A percentile compares a stretch with the other conserved stretches of the same genome.
These are phyloP conservation scores for Talaromyces wortmannii DNA, from an alignment of 495 filamentous ascomycete genomes.

Conservation along the genomic window DNA sequence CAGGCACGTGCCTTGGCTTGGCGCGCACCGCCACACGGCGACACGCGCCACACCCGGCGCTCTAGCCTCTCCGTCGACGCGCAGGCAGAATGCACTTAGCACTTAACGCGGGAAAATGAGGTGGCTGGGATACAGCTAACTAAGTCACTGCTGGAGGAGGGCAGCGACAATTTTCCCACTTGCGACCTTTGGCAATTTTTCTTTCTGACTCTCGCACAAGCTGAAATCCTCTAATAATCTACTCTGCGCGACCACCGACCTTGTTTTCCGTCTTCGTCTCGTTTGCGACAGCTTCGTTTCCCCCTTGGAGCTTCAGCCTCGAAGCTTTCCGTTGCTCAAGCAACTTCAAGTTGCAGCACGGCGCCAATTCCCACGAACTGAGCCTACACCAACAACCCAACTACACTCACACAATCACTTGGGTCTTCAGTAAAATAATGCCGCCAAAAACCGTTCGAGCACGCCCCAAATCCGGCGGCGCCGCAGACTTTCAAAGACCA, in stretches of 20 bases:
- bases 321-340: no score
- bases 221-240: no score
- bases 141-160: background rate
- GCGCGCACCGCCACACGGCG: background rate
- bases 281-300: no score
- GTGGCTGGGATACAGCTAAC: background rate
- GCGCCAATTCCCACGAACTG: no score
- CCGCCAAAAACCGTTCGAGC: slow-evolving; percentile 19
- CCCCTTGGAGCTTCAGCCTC: no score
- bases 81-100: background rate
- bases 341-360: no score
- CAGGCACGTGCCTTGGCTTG: background rate
- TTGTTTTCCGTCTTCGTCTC: no score
- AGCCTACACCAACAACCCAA: no score
- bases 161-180: background rate
- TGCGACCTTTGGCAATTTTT: background rate
- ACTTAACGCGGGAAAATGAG: background rate
- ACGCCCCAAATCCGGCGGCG: slow-evolving; percentile 6
- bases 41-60: background rate
- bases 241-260: no score
- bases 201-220: no score
- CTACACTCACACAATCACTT: no score
- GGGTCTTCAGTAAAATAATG: no score
- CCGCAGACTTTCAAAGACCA: background rate
- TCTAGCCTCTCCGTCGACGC: background rate